Conservation (phyloP, 768 basidiomycete genomes). For the Lactarius evosmus region DNA sequence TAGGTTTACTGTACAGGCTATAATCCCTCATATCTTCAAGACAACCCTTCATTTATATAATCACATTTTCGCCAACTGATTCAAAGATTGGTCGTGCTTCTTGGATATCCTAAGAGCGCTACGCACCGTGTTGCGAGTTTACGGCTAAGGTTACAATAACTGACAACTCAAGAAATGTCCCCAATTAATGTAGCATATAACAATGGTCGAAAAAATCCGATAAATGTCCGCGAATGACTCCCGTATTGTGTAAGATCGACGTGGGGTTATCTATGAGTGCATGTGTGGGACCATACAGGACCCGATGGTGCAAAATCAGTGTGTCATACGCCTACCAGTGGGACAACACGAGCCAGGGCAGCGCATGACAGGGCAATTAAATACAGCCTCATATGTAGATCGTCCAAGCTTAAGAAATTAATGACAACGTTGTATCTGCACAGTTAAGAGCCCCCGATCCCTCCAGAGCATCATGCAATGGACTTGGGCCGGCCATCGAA, state of each 20-base stretch:
- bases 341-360: not conserved
- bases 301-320: not conserved
- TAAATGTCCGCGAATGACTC: slow-evolving; percentile 1
- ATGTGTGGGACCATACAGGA: not conserved
- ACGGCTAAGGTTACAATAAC: not conserved
- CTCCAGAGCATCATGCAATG: slow-evolving; percentile 33
- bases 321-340: slow-evolving; percentile 9
- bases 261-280: slow-evolving; percentile 7
- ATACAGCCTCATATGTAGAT: not conserved
- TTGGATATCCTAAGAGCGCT: not conserved
- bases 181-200: not conserved
- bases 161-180: slow-evolving; percentile 37
- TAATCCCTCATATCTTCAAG: not conserved
- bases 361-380: not conserved
- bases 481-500: slow-evolving; percentile 28
- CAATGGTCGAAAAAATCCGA: too few relatives aligned
- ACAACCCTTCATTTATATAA: not conserved
- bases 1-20: not conserved
- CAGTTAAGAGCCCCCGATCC: not conserved
- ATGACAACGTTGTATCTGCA: not conserved
- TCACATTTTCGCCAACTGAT: not conserved
- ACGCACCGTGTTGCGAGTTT: not conserved
- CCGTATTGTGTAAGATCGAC: not conserved
- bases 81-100: not conserved
- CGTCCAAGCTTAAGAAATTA: not conserved